phyloP scores from a whole-genome alignment of 1,284 basidiomycete species.

The Pseudozyma flocculosa region DNA sequence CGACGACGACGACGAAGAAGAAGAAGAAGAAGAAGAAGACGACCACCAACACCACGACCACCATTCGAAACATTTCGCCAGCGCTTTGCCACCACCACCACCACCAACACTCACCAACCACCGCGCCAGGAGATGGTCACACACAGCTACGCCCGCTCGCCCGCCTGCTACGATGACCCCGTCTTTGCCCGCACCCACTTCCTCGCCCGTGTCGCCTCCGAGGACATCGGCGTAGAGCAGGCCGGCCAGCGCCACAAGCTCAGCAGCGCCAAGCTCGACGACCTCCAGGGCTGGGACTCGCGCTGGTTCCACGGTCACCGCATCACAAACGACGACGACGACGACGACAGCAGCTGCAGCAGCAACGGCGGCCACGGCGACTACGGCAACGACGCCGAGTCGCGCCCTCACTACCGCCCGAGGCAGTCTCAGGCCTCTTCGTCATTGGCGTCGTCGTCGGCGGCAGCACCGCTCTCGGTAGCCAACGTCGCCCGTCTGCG shows the following conservation, averaged over 20 bases:
- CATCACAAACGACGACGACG: constrained; percentile 10
- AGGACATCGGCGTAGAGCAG: constrained; percentile 26
- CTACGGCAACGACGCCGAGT: background rate
- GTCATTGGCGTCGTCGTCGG: too few species aligned
- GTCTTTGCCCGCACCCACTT: constrained; percentile 34
- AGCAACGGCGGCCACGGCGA: constrained; percentile 23
- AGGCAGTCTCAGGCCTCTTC: too few species aligned
- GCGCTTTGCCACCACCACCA: too few species aligned
- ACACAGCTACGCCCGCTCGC: constrained; percentile 12
- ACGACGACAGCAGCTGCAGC: constrained; percentile 22
- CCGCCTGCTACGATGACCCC: constrained; percentile 23
- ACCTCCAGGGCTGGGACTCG: constrained; percentile 20
- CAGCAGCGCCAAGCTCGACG: constrained; percentile 24
- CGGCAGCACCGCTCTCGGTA: too few species aligned
- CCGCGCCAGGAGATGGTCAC: constrained; percentile 18
- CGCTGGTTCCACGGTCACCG: constrained; percentile 18
- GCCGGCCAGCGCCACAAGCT: constrained; percentile 23
- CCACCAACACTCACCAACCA: too few species aligned
- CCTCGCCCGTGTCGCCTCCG: constrained; percentile 29
- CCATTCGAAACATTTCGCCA: too few species aligned
- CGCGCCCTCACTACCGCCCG: too few species aligned
- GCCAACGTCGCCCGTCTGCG: too few species aligned
- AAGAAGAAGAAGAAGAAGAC: too few species aligned
- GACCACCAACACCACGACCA: too few species aligned
- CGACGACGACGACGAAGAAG: too few species aligned